Evolutionary conservation across 148 eudicot genomes (phyloP).

Genomic region (Oxyria digyna): DNA sequence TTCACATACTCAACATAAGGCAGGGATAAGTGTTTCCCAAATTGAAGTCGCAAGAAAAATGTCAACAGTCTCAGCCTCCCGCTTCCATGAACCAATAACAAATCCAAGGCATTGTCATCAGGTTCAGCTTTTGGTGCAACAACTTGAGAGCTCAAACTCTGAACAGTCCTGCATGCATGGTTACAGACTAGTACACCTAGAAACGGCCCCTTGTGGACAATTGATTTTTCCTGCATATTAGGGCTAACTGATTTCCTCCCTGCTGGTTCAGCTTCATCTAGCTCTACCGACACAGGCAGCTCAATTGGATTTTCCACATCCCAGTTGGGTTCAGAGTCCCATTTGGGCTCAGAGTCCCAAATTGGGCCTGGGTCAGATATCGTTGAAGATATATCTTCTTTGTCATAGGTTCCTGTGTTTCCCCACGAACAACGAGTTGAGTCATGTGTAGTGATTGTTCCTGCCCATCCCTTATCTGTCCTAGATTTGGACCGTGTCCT

Average conservation of each 20-base stretch:
- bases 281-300: slow-evolving; percentile 54
- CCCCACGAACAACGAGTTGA: slow-evolving; percentile 66
- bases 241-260: slow-evolving; percentile 26
- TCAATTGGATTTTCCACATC: slow-evolving; percentile 73
- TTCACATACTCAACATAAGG: slow-evolving; percentile 92
- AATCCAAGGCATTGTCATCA: slow-evolving; percentile 74
- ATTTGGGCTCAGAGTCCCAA: slow-evolving; percentile 95
- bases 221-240: slow-evolving; percentile 51
- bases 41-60: slow-evolving; percentile 66
- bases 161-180: slow-evolving; percentile 94
- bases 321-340: slow-evolving; percentile 87
- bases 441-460: slow-evolving; percentile 51
- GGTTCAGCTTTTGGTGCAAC: slow-evolving; percentile 92
- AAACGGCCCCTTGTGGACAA: slow-evolving; percentile 53
- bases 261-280: slow-evolving; percentile 32
- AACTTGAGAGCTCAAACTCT: slow-evolving; percentile 85
- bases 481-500: slow-evolving; percentile 85
- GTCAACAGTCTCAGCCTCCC: slow-evolving; percentile 70
- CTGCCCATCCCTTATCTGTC: slow-evolving; percentile 75
- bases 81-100: slow-evolving; percentile 82
- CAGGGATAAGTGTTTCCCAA: slow-evolving; percentile 79
- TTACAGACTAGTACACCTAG: slow-evolving; percentile 90
- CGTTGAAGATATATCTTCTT: slow-evolving; percentile 95
- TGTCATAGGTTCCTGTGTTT: slow-evolving; percentile 56
- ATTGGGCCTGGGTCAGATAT: slow-evolving; percentile 98